These are phyloP conservation scores for Coemansia sp. DNA, from an alignment of 192 early-diverging fungal genomes.

Conservation along the genomic window DNA sequence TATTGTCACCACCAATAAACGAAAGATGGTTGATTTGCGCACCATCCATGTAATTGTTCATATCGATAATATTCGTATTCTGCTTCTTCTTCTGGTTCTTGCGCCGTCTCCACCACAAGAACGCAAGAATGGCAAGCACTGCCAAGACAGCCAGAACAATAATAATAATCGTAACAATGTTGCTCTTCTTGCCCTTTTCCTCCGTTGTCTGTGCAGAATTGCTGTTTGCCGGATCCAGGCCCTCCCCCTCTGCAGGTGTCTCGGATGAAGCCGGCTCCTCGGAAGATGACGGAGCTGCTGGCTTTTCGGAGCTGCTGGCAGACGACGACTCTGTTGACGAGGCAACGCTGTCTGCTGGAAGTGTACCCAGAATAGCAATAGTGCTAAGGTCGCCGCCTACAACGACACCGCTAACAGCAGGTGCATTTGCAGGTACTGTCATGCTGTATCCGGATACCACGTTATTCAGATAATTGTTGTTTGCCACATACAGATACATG, in stretches of 20 bases:
- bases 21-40: neutral
- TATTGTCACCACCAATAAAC: no score
- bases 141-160: slow-evolving; percentile 26
- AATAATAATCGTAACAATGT: slow-evolving; percentile 26
- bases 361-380: neutral
- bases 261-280: neutral
- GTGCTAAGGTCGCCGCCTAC: slow-evolving; percentile 36
- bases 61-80: slow-evolving; percentile 15
- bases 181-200: slow-evolving; percentile 17
- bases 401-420: slow-evolving; percentile 14
- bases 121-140: slow-evolving; percentile 22
- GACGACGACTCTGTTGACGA: neutral
- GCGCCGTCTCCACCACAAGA: slow-evolving; percentile 25
- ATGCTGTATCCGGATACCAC: slow-evolving; percentile 36
- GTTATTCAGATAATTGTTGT: slow-evolving; percentile 41
- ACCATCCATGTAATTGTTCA: slow-evolving; percentile 13
- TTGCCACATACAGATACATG: slow-evolving; percentile 38
- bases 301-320: neutral
- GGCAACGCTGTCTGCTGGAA: neutral
- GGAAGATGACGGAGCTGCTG: neutral
- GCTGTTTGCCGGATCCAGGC: neutral
- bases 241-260: neutral
- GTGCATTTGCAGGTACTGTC: slow-evolving; percentile 15
- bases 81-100: slow-evolving; percentile 21
- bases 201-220: neutral